Base-by-base conservation (phyloP, 2,329 filamentous ascomycete species). In the Monilinia aucupariae region DNA sequence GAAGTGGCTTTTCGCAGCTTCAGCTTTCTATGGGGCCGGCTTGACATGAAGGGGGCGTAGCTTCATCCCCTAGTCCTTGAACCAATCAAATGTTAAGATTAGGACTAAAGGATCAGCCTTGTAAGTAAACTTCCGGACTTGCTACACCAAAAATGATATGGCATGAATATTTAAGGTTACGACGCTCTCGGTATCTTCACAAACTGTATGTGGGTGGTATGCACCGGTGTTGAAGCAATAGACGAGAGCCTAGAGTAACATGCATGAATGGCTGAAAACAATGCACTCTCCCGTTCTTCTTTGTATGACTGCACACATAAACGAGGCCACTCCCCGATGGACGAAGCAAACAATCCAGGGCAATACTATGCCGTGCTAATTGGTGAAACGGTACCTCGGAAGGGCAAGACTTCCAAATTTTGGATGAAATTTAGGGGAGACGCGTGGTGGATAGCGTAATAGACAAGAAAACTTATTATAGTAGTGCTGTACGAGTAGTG, bases 391-490 rank as follows among this genome's bases (percentile, higher is more conserved):
- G 3, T 27, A 49, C 39, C 20, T 50, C 17, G 45, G 45, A 30
- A 50, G 47, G 49, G 22, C n/a, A 59, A 34, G 22, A 4, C 20
- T 47, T 56, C 27, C 9, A 56, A 17, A 47, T 45, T 8, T 45
- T 12, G 41, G 27, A 32, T 47, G 27, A 47, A 56, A 12, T 32
- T 25, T 47, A 12, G 32, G 10, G 15, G 22, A 47, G 34, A 60
- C 58, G 47, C 58, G 58, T 60, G 32, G 47, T 52, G 58, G 32
- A 52, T 32, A 52, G 58, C 58, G 58, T 52, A 60, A 60, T 60
- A 51, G 34, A 47, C 8, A 27, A 49, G 56, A 51, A 59, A 50
- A 39, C 17, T 59, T 59, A 59, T 34, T 32, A 60, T n/a, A n/a
- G n/a, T n/a, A n/a, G n/a, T n/a, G n/a, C n/a, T n/a, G n/a, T n/a